phyloP scores from a whole-genome alignment of 2,329 filamentous ascomycete genomes.

The Alternaria angustiovoidea region DNA sequence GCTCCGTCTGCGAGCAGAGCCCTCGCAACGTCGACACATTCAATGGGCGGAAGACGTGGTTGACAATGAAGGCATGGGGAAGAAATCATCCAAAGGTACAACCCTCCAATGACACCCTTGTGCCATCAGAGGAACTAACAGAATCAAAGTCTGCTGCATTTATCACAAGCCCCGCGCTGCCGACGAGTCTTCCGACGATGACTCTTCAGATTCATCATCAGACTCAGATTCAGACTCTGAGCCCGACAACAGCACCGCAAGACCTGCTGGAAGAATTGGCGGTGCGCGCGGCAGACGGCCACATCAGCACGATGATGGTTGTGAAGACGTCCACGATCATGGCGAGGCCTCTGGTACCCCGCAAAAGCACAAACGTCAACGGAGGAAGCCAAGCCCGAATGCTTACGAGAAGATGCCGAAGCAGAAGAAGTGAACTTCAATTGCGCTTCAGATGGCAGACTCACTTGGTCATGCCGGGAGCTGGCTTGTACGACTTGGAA shows the following conservation, averaged over 20 bases:
- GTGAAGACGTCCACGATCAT: slow-evolving; percentile 52
- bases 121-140: not conserved
- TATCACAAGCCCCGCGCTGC: slow-evolving; percentile 80
- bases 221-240: slow-evolving; percentile 65
- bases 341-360: slow-evolving; percentile 51
- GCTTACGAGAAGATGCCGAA: slow-evolving; percentile 81
- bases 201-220: slow-evolving; percentile 64
- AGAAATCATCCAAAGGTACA: slow-evolving; percentile 91
- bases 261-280: slow-evolving; percentile 46
- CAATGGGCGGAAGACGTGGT: slow-evolving; percentile 93
- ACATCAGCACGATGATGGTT: slow-evolving; percentile 41
- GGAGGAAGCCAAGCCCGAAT: slow-evolving; percentile 73
- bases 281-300: slow-evolving; percentile 35
- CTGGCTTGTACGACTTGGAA: slow-evolving; percentile 17
- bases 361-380: slow-evolving; percentile 52
- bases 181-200: slow-evolving; percentile 78
- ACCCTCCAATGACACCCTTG: not conserved
- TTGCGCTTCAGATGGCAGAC: slow-evolving; percentile 4
- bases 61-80: slow-evolving; percentile 93
- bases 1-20: slow-evolving; percentile 53
- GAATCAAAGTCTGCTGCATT: slow-evolving; percentile 87
- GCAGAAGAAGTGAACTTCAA: slow-evolving; percentile 43
- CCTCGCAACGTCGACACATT: slow-evolving; percentile 67
- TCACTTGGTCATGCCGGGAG: slow-evolving; percentile 1
- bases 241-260: slow-evolving; percentile 59